Percentiles rank a stretch among this genome's conserved stretches.
Evolutionary conservation across 257 asterid species (phyloP).

Genomic region (Petunia secreta): DNA sequence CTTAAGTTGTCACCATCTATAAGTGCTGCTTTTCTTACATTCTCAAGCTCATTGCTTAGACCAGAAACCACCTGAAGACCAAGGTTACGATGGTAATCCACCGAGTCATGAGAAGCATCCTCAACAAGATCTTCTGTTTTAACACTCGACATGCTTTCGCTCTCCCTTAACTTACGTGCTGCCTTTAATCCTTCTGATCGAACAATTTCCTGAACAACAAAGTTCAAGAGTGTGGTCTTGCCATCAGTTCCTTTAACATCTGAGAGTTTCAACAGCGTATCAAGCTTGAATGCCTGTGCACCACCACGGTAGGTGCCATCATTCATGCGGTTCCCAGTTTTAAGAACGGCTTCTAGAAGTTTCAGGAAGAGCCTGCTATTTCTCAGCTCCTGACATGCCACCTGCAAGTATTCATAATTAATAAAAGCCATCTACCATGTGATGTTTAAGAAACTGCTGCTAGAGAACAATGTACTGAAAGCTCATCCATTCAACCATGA

Average conservation of each 20-base stretch:
- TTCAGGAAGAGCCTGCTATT: constrained; percentile 87
- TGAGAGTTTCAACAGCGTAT: constrained; percentile 66
- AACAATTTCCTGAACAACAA: constrained; percentile 66
- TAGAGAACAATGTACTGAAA: constrained; percentile 16
- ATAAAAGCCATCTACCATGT: constrained; percentile 17
- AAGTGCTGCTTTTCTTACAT: constrained; percentile 74
- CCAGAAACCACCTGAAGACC: constrained; percentile 83
- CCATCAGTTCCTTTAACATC: constrained; percentile 83
- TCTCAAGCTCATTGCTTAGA: constrained; percentile 66
- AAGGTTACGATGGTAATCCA: constrained; percentile 63
- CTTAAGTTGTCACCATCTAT: constrained; percentile 56
- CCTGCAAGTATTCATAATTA: constrained; percentile 50
- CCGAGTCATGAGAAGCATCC: constrained; percentile 51
- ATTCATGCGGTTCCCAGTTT: constrained; percentile 95
- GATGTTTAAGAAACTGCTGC: constrained; percentile 11
- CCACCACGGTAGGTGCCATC: constrained; percentile 82
- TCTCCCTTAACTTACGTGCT: constrained; percentile 64
- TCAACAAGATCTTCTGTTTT: constrained; percentile 67
- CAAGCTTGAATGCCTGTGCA: constrained; percentile 78
- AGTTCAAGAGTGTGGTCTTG: constrained; percentile 63
- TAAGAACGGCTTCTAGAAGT: constrained; percentile 92
- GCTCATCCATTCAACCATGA: constrained; percentile 46
- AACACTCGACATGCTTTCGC: constrained; percentile 64
- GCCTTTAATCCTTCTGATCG: constrained; percentile 74
- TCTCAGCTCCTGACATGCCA: constrained; percentile 77